phyloP scores from a whole-genome alignment of 2,329 filamentous ascomycete genomes.

The Cladophialophora psammophila region DNA sequence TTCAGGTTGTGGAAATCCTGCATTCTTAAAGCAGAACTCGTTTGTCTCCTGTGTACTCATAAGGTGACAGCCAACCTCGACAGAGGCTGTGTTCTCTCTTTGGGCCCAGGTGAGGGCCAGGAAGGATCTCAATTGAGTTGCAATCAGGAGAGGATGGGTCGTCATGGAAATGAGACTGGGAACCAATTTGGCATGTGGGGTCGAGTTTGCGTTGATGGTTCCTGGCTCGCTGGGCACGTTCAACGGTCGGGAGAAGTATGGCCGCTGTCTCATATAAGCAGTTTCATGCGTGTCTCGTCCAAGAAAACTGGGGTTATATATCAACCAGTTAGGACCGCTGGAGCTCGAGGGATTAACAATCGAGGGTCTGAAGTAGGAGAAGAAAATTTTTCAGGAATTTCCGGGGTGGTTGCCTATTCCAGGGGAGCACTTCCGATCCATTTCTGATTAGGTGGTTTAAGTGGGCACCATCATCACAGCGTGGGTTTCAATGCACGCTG shows the following conservation, averaged over 20 bases:
- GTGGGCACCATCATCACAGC: background rate
- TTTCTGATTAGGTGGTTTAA: background rate
- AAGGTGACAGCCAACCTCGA: constrained; percentile 8
- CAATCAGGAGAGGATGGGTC: constrained; percentile 10
- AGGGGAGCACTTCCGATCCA: constrained; percentile 14
- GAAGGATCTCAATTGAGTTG: background rate
- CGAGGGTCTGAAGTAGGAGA: background rate
- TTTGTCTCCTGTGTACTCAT: background rate
- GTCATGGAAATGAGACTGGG: background rate
- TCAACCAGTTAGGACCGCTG: background rate
- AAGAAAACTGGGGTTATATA: background rate
- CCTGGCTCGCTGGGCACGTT: background rate
- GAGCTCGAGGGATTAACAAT: background rate
- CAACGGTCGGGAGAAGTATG: background rate
- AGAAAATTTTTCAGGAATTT: background rate
- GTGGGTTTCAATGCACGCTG: background rate
- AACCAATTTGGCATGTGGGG: constrained; percentile 10
- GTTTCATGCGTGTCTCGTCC: constrained; percentile 8
- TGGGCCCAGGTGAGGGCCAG: background rate
- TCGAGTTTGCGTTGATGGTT: background rate
- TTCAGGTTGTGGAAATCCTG: background rate
- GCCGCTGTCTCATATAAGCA: background rate
- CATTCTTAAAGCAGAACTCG: background rate
- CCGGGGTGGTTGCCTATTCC: constrained; percentile 18
- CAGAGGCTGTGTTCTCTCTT: background rate